phyloP scores from a whole-genome alignment of 73 alveolate genomes.

The Stentor coeruleus region DNA sequence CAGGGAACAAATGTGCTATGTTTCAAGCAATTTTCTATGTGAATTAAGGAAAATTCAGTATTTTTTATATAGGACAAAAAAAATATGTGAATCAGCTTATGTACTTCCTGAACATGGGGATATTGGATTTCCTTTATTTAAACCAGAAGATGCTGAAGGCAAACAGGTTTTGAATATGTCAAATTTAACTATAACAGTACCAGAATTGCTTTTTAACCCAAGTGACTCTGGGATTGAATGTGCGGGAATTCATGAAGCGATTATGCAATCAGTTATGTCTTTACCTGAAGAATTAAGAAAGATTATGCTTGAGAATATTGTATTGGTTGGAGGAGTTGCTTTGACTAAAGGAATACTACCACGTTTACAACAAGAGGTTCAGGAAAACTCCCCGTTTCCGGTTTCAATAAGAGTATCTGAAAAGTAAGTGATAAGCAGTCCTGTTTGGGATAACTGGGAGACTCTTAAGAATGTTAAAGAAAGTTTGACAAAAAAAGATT shows the following conservation, averaged over 20 bases:
- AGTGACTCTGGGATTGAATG: constrained; percentile 80
- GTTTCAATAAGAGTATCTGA: constrained; percentile 48
- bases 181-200: constrained; percentile 74
- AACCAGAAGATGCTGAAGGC: constrained; percentile 19
- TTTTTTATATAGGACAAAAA: constrained; percentile 24
- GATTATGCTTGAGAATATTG: constrained; percentile 52
- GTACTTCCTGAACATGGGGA: constrained; percentile 83
- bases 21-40: constrained; percentile 52
- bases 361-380: constrained; percentile 51
- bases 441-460: constrained; percentile 67
- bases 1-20: constrained; percentile 78
- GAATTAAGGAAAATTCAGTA: constrained; percentile 53
- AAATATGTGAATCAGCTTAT: constrained; percentile 39
- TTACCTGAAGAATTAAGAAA: constrained; percentile 61
- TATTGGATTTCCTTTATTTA: constrained; percentile 12
- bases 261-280: constrained; percentile 50
- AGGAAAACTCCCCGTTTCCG: constrained; percentile 30
- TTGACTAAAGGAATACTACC: constrained; percentile 50
- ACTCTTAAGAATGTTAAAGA: constrained; percentile 66
- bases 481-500: constrained; percentile 62
- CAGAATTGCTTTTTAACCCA: constrained; percentile 89
- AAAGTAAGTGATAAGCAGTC: constrained; percentile 39
- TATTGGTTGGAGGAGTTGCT: constrained; percentile 66
- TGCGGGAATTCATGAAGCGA: constrained; percentile 87
- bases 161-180: constrained; percentile 52